Evolutionary conservation across 768 basidiomycete genomes (phyloP).

Genomic region (Termitomyces sp.): DNA sequence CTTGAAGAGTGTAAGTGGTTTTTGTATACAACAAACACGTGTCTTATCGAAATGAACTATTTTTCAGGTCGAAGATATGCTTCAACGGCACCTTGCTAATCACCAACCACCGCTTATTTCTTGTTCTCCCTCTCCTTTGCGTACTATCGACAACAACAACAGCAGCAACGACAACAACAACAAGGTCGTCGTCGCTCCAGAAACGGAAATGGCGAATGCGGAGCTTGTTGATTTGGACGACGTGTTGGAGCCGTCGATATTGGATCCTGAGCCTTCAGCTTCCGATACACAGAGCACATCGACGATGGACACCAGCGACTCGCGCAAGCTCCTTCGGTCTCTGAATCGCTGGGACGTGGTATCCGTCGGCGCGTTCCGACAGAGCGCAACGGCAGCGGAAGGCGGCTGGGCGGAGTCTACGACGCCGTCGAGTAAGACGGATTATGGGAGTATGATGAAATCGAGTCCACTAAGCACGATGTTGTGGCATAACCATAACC

Average conservation of each 20-base stretch:
- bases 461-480: constrained; percentile 51
- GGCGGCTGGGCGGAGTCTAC: constrained; percentile 27
- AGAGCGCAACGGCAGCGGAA: constrained; percentile 25
- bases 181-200: constrained; percentile 14
- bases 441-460: constrained; percentile 46
- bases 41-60: background rate
- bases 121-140: constrained; percentile 18
- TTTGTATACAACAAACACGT: constrained; percentile 4
- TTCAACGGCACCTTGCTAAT: constrained; percentile 26
- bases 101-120: constrained; percentile 16
- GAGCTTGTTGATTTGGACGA: constrained; percentile 67
- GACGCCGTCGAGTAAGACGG: constrained; percentile 25
- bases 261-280: constrained; percentile 47
- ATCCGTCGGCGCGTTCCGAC: constrained; percentile 67
- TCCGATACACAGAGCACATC: constrained; percentile 25
- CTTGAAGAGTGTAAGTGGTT: constrained; percentile 28
- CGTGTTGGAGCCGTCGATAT: constrained; percentile 69
- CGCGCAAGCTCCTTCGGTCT: constrained; percentile 37
- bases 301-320: constrained; percentile 26
- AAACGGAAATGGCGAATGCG: constrained; percentile 33
- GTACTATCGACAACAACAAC: too few relatives aligned
- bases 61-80: constrained; percentile 30
- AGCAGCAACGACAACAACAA: too few relatives aligned
- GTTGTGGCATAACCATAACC: constrained; percentile 40
- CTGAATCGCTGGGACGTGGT: constrained; percentile 71